Base-by-base conservation (phyloP, 2,329 filamentous ascomycete species). In the Xylariaceae sp. region DNA sequence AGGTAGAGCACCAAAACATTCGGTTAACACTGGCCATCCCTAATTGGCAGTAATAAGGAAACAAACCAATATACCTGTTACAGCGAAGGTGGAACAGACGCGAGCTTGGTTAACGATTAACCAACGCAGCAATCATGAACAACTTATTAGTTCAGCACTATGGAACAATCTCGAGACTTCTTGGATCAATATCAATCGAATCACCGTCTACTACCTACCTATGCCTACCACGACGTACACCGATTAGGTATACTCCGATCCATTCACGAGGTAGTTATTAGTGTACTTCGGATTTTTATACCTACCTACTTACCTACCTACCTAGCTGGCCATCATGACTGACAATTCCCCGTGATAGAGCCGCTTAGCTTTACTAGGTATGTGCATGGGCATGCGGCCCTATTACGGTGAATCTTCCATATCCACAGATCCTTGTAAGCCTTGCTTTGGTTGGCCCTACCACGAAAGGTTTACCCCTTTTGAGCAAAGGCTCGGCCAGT, bases 321-420 rank as follows among this genome's bases (percentile, higher is more conserved):
- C 4, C 15, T 15, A 37, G 12, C 13, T 12, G 32, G 32, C 48
- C 18, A 26, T 51, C 34, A 39, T 42, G 34, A 51, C 34, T 54
- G 49, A 39, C 18, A 64, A 67, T 63, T 64, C 63, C 62, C 64
- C 65, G 65, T 60, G 62, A 65, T 65, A 65, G 63, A 67, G 63
- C 65, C 65, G 65, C 59, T 60, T 61, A 60, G 57, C 51, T 57
- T 54, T 53, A 60, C n/a, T n/a, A n/a, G n/a, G n/a, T n/a, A n/a
- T n/a, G n/a, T n/a, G n/a, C 63, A 62, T 65, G 65, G 63, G 59
- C 54, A 47, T 52, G 37, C 65, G 65, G 65, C 65, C 63, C 63
- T 67, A 66, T 61, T 60, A 54, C 65, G 64, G 65, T 55, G 60
- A 57, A 61, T 67, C 59, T 63, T 54, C 54, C 57, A 15, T 54